Conservation (phyloP, 345 rosid genomes). For the Gossypium anomalum region DNA sequence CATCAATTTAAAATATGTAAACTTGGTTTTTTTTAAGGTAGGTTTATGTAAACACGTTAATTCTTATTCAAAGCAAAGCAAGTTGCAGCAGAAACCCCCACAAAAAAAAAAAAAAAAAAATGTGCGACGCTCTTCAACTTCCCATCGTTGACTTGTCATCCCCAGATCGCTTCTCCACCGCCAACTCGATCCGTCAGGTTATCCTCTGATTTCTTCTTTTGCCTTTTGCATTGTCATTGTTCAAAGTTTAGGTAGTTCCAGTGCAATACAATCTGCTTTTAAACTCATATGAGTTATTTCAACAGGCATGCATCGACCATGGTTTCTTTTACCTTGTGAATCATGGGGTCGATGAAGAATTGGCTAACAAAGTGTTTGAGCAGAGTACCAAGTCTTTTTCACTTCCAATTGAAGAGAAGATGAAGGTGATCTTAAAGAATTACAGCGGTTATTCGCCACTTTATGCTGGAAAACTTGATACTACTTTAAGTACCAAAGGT, state of each 20-base stretch:
- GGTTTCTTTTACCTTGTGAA: slow-evolving; percentile 87
- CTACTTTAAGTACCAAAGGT: slow-evolving; percentile 38
- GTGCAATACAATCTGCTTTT: not conserved
- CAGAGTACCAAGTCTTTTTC: slow-evolving; percentile 64
- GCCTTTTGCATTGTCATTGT: not conserved
- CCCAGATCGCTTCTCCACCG: slow-evolving; percentile 36
- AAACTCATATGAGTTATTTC: not conserved
- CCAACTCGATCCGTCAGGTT: slow-evolving; percentile 53
- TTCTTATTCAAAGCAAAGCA: not conserved
- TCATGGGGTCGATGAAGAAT: slow-evolving; percentile 63
- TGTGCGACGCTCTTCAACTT: slow-evolving; percentile 31
- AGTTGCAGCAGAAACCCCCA: not conserved
- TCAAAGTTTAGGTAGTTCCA: not conserved
- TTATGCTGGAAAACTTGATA: slow-evolving; percentile 48
- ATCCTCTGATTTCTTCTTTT: not conserved
- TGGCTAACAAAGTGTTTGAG: slow-evolving; percentile 36
- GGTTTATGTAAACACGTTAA: too few species aligned
- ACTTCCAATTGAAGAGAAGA: slow-evolving; percentile 59
- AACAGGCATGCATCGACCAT: slow-evolving; percentile 66
- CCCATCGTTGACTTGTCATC: slow-evolving; percentile 49
- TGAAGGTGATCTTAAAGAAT: slow-evolving; percentile 36
- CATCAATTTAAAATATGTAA: too few species aligned
- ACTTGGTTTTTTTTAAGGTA: too few species aligned
- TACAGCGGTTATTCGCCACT: slow-evolving; percentile 61
- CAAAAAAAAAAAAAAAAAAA: not conserved